Conservation (phyloP, 2,329 filamentous ascomycete genomes). For the Kalmusia sp. region DNA sequence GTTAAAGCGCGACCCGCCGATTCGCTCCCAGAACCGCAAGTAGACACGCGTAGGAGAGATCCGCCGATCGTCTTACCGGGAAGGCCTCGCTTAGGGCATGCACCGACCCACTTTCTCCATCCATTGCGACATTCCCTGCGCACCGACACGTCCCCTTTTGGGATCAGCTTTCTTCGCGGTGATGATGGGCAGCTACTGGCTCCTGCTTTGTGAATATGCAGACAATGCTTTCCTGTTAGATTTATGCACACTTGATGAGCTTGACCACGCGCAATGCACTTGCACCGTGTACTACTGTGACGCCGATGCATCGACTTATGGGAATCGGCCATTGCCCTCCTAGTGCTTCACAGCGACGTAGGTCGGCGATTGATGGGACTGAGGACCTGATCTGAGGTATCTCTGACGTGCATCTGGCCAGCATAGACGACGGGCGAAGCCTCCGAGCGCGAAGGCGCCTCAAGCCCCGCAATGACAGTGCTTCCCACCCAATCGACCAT, state of each 20-base stretch:
- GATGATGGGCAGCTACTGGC: too few species aligned
- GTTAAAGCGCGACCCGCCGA: neutral
- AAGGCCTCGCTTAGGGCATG: neutral
- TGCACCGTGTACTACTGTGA: neutral
- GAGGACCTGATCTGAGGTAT: constrained; percentile 8
- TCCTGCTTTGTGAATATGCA: too few species aligned
- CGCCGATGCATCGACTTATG: neutral
- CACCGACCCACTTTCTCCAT: neutral
- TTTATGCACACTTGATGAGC: too few species aligned
- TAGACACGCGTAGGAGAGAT: neutral
- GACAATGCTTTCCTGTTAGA: too few species aligned
- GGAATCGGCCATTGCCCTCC: neutral
- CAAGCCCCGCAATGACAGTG: neutral
- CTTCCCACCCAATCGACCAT: constrained; percentile 1
- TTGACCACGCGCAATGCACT: too few species aligned
- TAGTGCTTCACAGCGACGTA: neutral
- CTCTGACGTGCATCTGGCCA: constrained; percentile 9
- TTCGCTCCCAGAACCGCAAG: neutral
- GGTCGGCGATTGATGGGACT: constrained; percentile 2
- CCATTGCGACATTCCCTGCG: constrained; percentile 10
- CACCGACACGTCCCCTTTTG: constrained; percentile 2
- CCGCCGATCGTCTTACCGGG: neutral
- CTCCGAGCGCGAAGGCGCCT: neutral
- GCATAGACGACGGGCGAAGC: neutral
- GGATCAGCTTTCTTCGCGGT: neutral